Conservation (phyloP, 441 rosid genomes). For the Erodium trifolium region DNA sequence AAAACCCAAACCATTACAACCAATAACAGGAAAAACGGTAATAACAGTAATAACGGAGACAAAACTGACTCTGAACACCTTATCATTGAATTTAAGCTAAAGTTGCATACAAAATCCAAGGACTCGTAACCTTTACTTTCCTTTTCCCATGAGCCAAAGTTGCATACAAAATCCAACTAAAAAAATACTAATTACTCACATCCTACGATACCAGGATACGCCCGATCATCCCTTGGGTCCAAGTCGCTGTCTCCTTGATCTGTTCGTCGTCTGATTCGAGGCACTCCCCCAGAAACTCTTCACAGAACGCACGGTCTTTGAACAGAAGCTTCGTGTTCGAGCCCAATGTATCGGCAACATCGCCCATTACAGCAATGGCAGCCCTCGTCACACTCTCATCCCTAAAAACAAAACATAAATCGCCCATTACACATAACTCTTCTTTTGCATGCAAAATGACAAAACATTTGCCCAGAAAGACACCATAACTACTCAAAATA, state of each 20-base stretch:
- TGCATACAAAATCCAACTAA: not conserved
- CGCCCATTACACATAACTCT: too few species aligned
- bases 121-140: too few species aligned
- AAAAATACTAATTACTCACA: not conserved
- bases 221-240: conserved; percentile 83
- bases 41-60: too few species aligned
- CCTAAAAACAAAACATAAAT: conserved; percentile 27
- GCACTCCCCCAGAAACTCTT: conserved; percentile 64
- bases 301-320: conserved; percentile 45
- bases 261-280: conserved; percentile 72
- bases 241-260: conserved; percentile 72
- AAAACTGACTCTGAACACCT: too few species aligned
- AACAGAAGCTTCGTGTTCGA: conserved; percentile 58
- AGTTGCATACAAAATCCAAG: too few species aligned
- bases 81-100: too few species aligned
- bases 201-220: conserved; percentile 38
- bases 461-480: too few species aligned
- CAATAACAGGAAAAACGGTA: too few species aligned
- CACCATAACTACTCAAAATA: too few species aligned
- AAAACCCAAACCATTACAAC: too few species aligned
- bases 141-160: too few species aligned
- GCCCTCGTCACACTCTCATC: conserved; percentile 85
- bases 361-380: conserved; percentile 89
- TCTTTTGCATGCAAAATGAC: too few species aligned
- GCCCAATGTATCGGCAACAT: conserved; percentile 85